Base-by-base conservation (phyloP, 805 yeast genomes). In the Torulaspora maleeae region DNA sequence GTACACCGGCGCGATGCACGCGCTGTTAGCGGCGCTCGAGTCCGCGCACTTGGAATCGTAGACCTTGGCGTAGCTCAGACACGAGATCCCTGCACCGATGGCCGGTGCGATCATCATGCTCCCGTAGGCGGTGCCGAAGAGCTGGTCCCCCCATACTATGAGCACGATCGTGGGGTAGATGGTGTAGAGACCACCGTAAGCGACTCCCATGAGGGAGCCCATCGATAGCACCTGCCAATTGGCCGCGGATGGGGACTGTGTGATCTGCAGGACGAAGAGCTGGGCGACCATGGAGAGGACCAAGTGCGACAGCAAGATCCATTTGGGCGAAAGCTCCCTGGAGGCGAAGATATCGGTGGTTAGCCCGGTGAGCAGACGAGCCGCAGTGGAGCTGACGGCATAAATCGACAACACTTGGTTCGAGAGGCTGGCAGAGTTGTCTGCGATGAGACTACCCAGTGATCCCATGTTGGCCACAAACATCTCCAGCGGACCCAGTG, bases 91-190 rank as follows among this genome's bases (percentile, higher is more conserved):
- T 1, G 91, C 73, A 1, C 96, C 95, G 2, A 86, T 51, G 0
- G 96, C 96, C 2, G 96, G 95, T 0, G 95, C 93, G 28, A 86
- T 74, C 76, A 88, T 83, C 61, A 88, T 86, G 20, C 84, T 71
- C 2, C 97, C 97, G 87, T 96, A 91, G 1, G 91, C 85, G 2
- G 95, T 85, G 0, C 97, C 98, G 65, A 91, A 79, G 27, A 86
- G 76, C 35, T 85, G 89, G 17, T 85, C 75, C 0, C 97, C 97
- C 89, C 96, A 93, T 2, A 86, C 78, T 3, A 82, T 72, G 1
- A 95, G 83, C 12, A 89, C 79, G 11, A 89, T 73, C 0, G 95
- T 84, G 3, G 99, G 98, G 55, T 80, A 86, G 5, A 87, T 67
- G 0, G 98, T 89, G 69, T 87, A 91, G 3, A 86, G 60, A 0